Conservation (phyloP, 2,329 filamentous ascomycete species). For the Aspergillus unguis region DNA sequence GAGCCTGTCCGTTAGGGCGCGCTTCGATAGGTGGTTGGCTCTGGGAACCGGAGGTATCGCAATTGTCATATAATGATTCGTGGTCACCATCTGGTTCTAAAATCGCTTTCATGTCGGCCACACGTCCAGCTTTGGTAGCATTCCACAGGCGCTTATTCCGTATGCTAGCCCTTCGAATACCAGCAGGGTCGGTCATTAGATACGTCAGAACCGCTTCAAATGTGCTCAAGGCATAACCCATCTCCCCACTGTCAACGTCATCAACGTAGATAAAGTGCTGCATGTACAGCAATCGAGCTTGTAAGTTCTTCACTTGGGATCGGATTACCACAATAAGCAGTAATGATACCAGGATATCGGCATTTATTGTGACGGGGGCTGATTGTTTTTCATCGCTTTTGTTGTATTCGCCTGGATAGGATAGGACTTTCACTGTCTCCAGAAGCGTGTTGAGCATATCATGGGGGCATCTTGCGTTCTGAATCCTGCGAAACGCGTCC, state of each 20-base stretch:
- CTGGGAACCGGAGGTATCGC: slow-evolving; percentile 40
- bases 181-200: slow-evolving; percentile 75
- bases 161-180: slow-evolving; percentile 76
- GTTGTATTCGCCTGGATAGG: slow-evolving; percentile 55
- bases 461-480: slow-evolving; percentile 71
- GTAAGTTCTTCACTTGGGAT: slow-evolving; percentile 79
- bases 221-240: slow-evolving; percentile 93
- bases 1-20: slow-evolving; percentile 21
- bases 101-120: slow-evolving; percentile 71
- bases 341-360: slow-evolving; percentile 88
- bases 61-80: slow-evolving; percentile 28
- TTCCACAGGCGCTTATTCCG: slow-evolving; percentile 87
- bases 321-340: slow-evolving; percentile 89
- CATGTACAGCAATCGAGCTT: slow-evolving; percentile 89
- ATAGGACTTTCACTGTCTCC: slow-evolving; percentile 78
- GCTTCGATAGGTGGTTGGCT: slow-evolving; percentile 36
- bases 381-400: slow-evolving; percentile 50
- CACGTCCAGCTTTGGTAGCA: slow-evolving; percentile 71
- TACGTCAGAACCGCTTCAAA: slow-evolving; percentile 93
- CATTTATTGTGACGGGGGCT: slow-evolving; percentile 66
- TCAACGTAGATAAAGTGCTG: slow-evolving; percentile 97
- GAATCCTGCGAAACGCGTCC: slow-evolving; percentile 84
- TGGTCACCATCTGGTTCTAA: slow-evolving; percentile 67
- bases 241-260: slow-evolving; percentile 92
- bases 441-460: slow-evolving; percentile 83